A percentile compares a stretch with the other conserved stretches of the same genome.
phyloP scores from a whole-genome alignment of 169 alveolate genomes.

The Eimeria maxima region DNA sequence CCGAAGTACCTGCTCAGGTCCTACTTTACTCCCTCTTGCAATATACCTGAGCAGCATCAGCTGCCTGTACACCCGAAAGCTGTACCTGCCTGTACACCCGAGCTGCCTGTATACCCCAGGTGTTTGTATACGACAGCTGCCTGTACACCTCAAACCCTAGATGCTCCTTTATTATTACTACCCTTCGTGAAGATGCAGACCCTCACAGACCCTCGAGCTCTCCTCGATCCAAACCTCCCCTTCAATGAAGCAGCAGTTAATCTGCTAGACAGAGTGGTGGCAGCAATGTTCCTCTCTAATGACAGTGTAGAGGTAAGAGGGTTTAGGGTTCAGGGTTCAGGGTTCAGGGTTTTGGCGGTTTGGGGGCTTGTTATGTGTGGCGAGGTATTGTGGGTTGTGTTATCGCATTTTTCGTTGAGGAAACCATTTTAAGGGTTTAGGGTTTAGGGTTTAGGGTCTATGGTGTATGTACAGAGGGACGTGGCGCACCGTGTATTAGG shows the following conservation, averaged over 20 bases:
- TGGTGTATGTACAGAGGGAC: conserved; percentile 88
- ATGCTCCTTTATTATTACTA: neutral
- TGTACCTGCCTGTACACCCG: neutral
- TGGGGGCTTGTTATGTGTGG: too few species aligned
- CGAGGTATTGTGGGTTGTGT: too few species aligned
- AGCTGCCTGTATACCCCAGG: neutral
- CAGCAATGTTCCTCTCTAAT: conserved; percentile 92
- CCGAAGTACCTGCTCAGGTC: neutral
- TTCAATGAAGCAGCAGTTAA: conserved; percentile 92
- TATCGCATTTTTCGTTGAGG: too few species aligned
- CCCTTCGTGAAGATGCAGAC: neutral
- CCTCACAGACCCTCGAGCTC: conserved; percentile 88
- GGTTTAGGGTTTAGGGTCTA: conserved; percentile 66
- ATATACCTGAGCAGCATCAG: neutral
- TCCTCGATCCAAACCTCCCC: conserved; percentile 92
- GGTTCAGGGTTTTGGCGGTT: conserved; percentile 44
- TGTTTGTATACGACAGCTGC: neutral
- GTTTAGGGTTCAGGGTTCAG: neutral
- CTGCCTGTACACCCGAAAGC: neutral
- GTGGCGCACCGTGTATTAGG: conserved; percentile 93
- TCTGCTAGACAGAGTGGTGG: conserved; percentile 92
- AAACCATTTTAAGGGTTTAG: too few species aligned
- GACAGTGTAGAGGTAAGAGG: conserved; percentile 55
- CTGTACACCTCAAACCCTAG: conserved; percentile 23
- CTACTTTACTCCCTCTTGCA: neutral